These are phyloP conservation scores for Beauveria bassiana DNA, from an alignment of 2,329 filamentous ascomycete genomes.

Conservation along the genomic window DNA sequence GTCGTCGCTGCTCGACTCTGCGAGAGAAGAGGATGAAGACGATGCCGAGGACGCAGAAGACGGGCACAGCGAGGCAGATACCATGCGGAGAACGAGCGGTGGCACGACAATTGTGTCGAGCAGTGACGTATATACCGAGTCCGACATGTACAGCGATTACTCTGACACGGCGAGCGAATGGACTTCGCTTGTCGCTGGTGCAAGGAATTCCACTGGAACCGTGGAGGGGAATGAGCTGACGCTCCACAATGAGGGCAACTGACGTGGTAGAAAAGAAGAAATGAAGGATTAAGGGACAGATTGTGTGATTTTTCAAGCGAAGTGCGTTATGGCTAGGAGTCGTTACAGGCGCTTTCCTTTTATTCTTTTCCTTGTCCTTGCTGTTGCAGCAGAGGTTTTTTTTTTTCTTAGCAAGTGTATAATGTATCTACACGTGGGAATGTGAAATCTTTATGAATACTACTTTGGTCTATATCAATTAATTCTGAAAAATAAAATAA, in stretches of 20 bases:
- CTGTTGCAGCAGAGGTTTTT: conserved; percentile 5
- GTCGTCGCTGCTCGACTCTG: conserved; percentile 15
- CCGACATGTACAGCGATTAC: conserved; percentile 31
- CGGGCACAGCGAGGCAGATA: conserved; percentile 42
- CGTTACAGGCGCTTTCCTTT: conserved; percentile 3
- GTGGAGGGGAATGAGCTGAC: conserved; percentile 28
- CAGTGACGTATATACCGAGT: conserved; percentile 28
- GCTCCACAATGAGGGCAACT: conserved; percentile 23
- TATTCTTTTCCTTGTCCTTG: conserved; percentile 10
- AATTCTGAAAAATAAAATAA: not conserved
- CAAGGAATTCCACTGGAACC: conserved; percentile 18
- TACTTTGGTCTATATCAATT: not conserved
- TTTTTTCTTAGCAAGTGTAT: conserved; percentile 12
- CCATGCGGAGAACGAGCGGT: conserved; percentile 39
- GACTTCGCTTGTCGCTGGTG: conserved; percentile 36
- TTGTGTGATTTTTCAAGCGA: conserved; percentile 5
- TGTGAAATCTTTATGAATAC: conserved; percentile 5
- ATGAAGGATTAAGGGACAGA: not conserved
- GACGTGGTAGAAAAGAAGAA: conserved; percentile 1
- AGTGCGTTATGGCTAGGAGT: conserved; percentile 4
- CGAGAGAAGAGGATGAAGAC: conserved; percentile 18
- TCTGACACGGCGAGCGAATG: conserved; percentile 40
- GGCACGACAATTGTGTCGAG: conserved; percentile 41
- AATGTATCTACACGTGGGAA: conserved; percentile 11
- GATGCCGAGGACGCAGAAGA: conserved; percentile 4